Base-by-base conservation (phyloP, 805 yeast genomes). In the Spathaspora boniae region DNA sequence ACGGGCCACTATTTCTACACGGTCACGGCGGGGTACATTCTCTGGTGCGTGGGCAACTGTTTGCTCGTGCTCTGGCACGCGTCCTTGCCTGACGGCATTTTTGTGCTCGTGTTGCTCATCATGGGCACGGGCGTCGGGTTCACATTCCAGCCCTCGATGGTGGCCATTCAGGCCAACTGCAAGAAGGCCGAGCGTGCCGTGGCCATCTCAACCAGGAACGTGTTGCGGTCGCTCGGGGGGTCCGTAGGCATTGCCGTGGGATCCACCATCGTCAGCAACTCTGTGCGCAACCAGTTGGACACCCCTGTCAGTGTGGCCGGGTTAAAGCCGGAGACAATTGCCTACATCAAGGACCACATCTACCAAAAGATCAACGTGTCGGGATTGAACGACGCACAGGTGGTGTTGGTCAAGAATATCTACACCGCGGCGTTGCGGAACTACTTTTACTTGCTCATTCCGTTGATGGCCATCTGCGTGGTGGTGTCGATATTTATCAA, bases 171-270 rank as follows among this genome's bases (percentile, higher is more conserved):
- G 39, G 79, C 80, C 0, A 76, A 74, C 40, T 58, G 76, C 12
- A 54, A 43, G 25, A 63, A 68, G 33, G 58, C 68, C 3, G 82
- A 78, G 41, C 53, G 85, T 29, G 79, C 82, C 0, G 77, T 78
- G 12, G 75, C 74, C n/a, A 75, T 76, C 9, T 65, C 80, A 2
- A 62, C 78, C 2, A 62, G 84, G 48, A 76, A 76, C 43, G 74
- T 75, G 18, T 44, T 74, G 30, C 58, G 83, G 37, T 70, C 78
- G 2, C 67, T 78, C 35, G 85, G 84, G 11, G 80, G 80, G 11
- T 69, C 82, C 1, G 57, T 76, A 24, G 83, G 83, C 0, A 58
- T 77, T 22, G 80, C 82, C 1, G 54, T 71, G 7, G 50, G 61
- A 17, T 61, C 72, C 3, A 54, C 64, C n/a, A 60, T 62, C 16